phyloP scores from a whole-genome alignment of 75 land plant species.

The Cunninghamia lanceolata region DNA sequence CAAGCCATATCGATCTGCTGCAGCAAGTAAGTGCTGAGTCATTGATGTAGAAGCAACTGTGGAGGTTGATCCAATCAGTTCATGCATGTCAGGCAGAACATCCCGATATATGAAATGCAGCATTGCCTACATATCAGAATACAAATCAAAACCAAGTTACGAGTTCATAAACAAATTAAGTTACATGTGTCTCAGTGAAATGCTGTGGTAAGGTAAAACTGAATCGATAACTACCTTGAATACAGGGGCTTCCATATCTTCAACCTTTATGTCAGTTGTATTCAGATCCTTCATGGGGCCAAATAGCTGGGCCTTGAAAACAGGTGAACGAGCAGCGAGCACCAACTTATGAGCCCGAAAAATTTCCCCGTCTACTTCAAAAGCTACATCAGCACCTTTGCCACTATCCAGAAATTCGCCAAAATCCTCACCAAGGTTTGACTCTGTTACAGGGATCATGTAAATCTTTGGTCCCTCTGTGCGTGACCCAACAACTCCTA shows the following conservation, averaged over 20 bases:
- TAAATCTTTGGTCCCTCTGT: conserved; percentile 77
- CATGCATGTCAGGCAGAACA: conserved; percentile 59
- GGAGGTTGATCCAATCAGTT: conserved; percentile 41
- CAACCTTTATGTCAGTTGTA: conserved; percentile 48
- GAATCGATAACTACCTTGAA: conserved; percentile 51
- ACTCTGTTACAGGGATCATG: conserved; percentile 52
- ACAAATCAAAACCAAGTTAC: neutral
- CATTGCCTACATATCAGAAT: conserved; percentile 41
- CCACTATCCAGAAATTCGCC: conserved; percentile 66
- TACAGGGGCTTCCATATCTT: conserved; percentile 74
- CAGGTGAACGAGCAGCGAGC: conserved; percentile 88
- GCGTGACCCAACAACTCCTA: conserved; percentile 54
- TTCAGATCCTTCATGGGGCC: conserved; percentile 79
- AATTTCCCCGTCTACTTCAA: conserved; percentile 68
- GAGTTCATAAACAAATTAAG: neutral
- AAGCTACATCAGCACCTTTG: conserved; percentile 58
- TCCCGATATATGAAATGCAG: conserved; percentile 81
- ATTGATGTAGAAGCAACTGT: conserved; percentile 50
- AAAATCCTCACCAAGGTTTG: conserved; percentile 67
- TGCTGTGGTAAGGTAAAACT: neutral
- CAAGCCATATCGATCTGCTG: conserved; percentile 71
- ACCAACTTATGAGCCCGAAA: conserved; percentile 79
- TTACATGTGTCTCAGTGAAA: neutral
- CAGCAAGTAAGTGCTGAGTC: conserved; percentile 81
- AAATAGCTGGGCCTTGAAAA: conserved; percentile 82